phyloP scores from a whole-genome alignment of 1,139 yeast species.

The Neolecta irregularis region DNA sequence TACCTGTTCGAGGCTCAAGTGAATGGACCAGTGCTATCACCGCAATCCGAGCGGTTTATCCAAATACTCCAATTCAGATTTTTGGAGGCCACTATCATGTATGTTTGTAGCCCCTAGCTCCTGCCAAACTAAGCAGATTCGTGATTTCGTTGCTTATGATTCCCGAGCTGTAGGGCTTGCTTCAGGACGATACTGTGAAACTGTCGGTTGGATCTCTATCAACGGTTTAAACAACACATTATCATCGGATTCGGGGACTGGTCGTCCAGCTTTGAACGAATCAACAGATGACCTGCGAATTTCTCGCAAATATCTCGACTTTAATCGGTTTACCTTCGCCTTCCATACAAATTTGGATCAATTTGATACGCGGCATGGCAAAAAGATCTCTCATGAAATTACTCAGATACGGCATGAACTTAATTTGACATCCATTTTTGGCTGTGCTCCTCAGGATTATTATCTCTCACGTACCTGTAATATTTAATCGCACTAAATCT shows the following conservation, averaged over 20 bases:
- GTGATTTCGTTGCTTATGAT: constrained; percentile 68
- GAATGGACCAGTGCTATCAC: constrained; percentile 38
- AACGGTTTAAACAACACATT: constrained; percentile 22
- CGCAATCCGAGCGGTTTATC: constrained; percentile 41
- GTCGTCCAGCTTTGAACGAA: too few species aligned
- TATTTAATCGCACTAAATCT: too few species aligned
- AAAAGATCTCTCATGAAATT: constrained; percentile 33
- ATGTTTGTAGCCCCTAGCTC: too few species aligned
- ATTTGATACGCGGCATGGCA: constrained; percentile 39
- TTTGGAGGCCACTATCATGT: constrained; percentile 94
- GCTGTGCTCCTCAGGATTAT: constrained; percentile 51
- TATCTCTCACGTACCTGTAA: constrained; percentile 52
- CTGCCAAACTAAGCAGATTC: too few species aligned
- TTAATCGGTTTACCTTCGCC: constrained; percentile 52
- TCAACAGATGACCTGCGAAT: constrained; percentile 18
- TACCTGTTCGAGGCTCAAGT: constrained; percentile 53
- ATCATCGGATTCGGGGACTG: constrained; percentile 1
- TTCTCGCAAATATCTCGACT: constrained; percentile 63
- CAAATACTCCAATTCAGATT: constrained; percentile 55
- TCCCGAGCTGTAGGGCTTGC: constrained; percentile 56
- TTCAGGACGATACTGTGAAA: constrained; percentile 86
- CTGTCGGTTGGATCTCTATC: constrained; percentile 72
- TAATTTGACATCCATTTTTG: constrained; percentile 41
- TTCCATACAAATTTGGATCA: constrained; percentile 33
- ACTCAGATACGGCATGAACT: constrained; percentile 33